Conservation (phyloP, 306 rosid genomes). For the Rosa chinensis region DNA sequence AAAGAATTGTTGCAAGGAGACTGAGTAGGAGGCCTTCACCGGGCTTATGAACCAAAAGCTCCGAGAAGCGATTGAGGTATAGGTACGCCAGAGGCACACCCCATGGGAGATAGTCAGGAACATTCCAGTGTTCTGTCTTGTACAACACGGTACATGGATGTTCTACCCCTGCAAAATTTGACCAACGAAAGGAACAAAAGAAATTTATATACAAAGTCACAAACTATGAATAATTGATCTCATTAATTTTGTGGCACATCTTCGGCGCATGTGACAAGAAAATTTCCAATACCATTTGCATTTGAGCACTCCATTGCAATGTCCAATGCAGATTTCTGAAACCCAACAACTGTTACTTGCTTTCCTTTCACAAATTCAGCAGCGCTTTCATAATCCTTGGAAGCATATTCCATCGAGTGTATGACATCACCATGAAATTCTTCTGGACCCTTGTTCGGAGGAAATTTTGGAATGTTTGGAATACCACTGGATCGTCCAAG, state of each 20-base stretch:
- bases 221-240: not conserved
- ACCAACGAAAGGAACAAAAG: not conserved
- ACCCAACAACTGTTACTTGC: conserved; percentile 55
- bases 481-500: conserved; percentile 67
- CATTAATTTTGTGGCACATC: conserved; percentile 19
- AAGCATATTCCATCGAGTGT: conserved; percentile 51
- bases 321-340: conserved; percentile 65
- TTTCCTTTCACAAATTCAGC: conserved; percentile 42
- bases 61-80: conserved; percentile 63
- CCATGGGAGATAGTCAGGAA: conserved; percentile 38
- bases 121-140: conserved; percentile 53
- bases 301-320: conserved; percentile 58
- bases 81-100: conserved; percentile 47
- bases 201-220: not conserved
- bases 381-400: conserved; percentile 47
- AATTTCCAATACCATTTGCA: conserved; percentile 39
- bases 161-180: conserved; percentile 36
- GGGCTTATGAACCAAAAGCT: conserved; percentile 69
- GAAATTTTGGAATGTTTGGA: conserved; percentile 70
- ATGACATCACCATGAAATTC: conserved; percentile 49
- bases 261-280: not conserved
- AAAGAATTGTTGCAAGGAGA: conserved; percentile 53
- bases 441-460: conserved; percentile 53
- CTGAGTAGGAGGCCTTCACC: conserved; percentile 48
- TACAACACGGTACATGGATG: conserved; percentile 61